Percentiles rank a stretch among this genome's conserved stretches.
Evolutionary conservation across 768 basidiomycete genomes (phyloP).

Genomic region (Mycena chlorophos): DNA sequence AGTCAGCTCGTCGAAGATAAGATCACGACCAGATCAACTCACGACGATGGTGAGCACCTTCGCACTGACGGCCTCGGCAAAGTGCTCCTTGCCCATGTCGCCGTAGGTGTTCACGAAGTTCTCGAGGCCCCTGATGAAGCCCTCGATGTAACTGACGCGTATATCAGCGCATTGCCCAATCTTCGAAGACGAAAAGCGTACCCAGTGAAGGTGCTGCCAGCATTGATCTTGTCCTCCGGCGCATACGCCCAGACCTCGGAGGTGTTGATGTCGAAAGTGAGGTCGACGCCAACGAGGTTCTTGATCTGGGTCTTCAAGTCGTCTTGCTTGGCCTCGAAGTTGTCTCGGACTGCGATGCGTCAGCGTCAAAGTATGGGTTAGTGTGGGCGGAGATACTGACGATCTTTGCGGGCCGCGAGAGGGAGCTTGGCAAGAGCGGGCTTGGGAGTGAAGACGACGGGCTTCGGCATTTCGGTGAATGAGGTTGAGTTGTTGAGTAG

Average conservation of each 20-base stretch:
- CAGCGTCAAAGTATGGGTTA: not conserved
- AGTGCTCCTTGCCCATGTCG: slow-evolving; percentile 37
- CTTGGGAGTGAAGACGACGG: slow-evolving; percentile 31
- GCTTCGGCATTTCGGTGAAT: slow-evolving; percentile 22
- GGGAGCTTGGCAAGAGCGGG: slow-evolving; percentile 38
- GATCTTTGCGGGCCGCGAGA: slow-evolving; percentile 38
- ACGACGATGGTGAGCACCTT: slow-evolving; percentile 35
- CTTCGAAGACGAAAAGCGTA: slow-evolving; percentile 3
- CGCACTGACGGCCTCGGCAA: slow-evolving; percentile 39
- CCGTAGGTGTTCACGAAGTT: slow-evolving; percentile 33
- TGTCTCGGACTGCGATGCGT: slow-evolving; percentile 44
- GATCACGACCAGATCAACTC: slow-evolving; percentile 1
- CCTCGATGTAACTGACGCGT: slow-evolving; percentile 35
- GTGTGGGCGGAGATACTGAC: slow-evolving; percentile 24
- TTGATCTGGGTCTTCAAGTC: slow-evolving; percentile 35
- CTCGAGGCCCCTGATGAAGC: slow-evolving; percentile 35
- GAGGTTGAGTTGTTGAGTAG: not conserved
- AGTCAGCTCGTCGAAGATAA: no score
- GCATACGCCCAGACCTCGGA: slow-evolving; percentile 39
- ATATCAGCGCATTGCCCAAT: not conserved
- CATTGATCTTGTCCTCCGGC: slow-evolving; percentile 21
- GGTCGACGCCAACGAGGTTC: slow-evolving; percentile 30
- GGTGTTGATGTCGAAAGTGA: slow-evolving; percentile 36
- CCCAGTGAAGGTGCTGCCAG: slow-evolving; percentile 30
- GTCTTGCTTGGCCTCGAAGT: slow-evolving; percentile 37